A percentile compares a stretch with the other conserved stretches of the same genome.
Conservation (phyloP, 441 rosid species). For the Bocquillonia castaneifolia region DNA sequence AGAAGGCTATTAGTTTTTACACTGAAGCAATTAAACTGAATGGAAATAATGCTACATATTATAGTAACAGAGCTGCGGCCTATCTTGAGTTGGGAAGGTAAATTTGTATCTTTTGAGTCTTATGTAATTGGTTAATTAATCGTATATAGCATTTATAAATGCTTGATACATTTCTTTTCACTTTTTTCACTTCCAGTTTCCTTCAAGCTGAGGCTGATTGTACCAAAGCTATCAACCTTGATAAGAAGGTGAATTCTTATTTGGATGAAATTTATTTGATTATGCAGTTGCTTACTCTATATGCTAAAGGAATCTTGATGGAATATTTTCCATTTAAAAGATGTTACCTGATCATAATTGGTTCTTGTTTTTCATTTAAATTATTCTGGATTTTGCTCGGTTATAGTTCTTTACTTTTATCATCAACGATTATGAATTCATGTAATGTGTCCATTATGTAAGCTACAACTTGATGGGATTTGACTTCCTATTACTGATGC, state of each 20-base stretch:
- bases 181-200: conserved; percentile 44
- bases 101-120: conserved; percentile 13
- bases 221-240: conserved; percentile 73
- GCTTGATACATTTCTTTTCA: conserved; percentile 7
- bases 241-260: conserved; percentile 66
- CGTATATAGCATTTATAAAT: neutral
- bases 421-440: neutral
- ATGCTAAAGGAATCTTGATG: neutral
- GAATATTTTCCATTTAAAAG: neutral
- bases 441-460: neutral
- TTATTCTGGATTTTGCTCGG: neutral
- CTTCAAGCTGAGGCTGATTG: conserved; percentile 86
- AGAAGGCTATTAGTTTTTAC: conserved; percentile 69
- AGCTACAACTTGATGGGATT: neutral
- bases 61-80: conserved; percentile 95
- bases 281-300: conserved; percentile 4
- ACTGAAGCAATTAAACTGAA: conserved; percentile 69
- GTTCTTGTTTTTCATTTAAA: neutral
- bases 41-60: conserved; percentile 78
- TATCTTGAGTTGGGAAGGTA: conserved; percentile 80
- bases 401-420: neutral
- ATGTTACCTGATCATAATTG: conserved; percentile 1
- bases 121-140: neutral
- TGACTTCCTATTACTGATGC: neutral
- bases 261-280: neutral